These are phyloP conservation scores for Ceratocystis cacaofunesta DNA, from an alignment of 2,329 filamentous ascomycete species.

Conservation along the genomic window DNA sequence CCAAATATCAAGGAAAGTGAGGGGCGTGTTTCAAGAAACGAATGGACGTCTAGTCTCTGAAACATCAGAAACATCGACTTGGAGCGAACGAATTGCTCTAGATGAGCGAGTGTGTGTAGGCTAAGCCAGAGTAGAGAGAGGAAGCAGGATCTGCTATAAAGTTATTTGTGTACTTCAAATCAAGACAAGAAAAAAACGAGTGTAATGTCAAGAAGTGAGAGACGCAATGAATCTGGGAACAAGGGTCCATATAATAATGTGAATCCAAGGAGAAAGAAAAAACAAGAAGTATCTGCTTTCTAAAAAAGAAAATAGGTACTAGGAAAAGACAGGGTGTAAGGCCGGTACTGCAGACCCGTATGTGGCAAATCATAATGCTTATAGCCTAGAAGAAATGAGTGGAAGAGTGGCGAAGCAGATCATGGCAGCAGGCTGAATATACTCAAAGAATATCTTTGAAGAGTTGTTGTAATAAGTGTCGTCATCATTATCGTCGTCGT, in stretches of 20 bases:
- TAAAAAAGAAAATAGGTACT: neutral
- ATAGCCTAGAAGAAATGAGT: neutral
- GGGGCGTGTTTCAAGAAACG: neutral
- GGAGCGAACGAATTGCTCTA: neutral
- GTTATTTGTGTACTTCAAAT: neutral
- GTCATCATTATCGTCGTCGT: slow-evolving; percentile 5
- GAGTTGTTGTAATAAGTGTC: slow-evolving; percentile 6
- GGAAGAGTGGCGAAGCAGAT: neutral
- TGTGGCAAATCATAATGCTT: neutral
- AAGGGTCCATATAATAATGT: neutral
- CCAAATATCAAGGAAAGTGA: neutral
- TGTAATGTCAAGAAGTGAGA: neutral
- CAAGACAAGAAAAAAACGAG: neutral
- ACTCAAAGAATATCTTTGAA: neutral
- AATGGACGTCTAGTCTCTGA: slow-evolving; percentile 1
- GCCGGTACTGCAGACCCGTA: neutral
- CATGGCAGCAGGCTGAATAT: neutral
- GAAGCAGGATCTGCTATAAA: neutral
- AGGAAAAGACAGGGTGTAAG: neutral
- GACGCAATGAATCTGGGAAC: neutral
- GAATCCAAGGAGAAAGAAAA: neutral
- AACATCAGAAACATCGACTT: neutral
- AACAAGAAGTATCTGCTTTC: neutral
- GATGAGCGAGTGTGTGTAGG: neutral
- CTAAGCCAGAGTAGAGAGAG: neutral